Evolutionary conservation across 2,329 filamentous ascomycete genomes (phyloP).

Genomic region (Colletotrichum trifolii): DNA sequence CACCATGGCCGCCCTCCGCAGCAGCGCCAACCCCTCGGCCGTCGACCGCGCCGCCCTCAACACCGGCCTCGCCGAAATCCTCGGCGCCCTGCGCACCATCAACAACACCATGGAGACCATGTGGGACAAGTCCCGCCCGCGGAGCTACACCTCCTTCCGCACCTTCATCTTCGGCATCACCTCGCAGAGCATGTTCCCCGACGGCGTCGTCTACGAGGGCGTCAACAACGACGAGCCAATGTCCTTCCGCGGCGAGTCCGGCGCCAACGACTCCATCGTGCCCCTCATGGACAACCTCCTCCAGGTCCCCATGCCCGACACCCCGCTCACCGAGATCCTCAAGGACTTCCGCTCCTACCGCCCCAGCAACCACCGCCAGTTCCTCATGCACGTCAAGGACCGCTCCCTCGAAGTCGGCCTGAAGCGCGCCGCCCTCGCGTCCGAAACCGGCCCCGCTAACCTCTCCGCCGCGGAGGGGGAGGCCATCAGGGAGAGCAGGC

Average conservation of each 20-base stretch:
- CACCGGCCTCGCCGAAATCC: conserved; percentile 68
- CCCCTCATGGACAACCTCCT: conserved; percentile 90
- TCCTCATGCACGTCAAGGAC: conserved; percentile 77
- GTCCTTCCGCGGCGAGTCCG: conserved; percentile 90
- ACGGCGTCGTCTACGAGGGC: conserved; percentile 90
- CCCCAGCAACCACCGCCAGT: conserved; percentile 87
- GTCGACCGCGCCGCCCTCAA: conserved; percentile 63
- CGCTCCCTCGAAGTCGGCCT: conserved; percentile 62
- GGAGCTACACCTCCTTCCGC: conserved; percentile 87
- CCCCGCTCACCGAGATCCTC: conserved; percentile 88
- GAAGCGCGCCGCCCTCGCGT: conserved; percentile 66
- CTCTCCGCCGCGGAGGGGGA: conserved; percentile 43
- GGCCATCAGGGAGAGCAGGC: conserved; percentile 64
- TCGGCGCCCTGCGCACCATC: conserved; percentile 74
- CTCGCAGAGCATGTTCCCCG: conserved; percentile 91
- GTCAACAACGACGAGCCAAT: conserved; percentile 76
- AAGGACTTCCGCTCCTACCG: conserved; percentile 90
- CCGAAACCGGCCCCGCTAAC: conserved; percentile 38
- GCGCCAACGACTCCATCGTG: conserved; percentile 95
- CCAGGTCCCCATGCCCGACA: conserved; percentile 87
- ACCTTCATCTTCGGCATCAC: conserved; percentile 99
- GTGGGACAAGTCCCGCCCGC: conserved; percentile 89
- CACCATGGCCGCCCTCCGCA: conserved; percentile 68
- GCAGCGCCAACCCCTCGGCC: conserved; percentile 45
- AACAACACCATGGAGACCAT: conserved; percentile 88